Conservation (phyloP, 164 flowering plant genomes). For the Platanus orientalis region DNA sequence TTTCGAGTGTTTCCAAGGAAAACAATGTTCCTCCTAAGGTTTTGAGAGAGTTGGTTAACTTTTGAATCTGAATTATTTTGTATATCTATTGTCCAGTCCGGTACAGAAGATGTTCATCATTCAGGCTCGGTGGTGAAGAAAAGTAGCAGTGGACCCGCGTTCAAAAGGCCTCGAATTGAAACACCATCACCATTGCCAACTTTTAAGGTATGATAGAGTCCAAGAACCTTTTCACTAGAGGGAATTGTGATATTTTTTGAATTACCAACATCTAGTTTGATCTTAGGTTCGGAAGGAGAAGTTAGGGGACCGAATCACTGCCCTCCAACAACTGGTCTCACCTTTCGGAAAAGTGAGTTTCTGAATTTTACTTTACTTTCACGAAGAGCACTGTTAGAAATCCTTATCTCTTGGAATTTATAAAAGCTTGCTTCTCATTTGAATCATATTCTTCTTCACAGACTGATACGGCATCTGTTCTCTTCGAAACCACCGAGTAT, state of each 20-base stretch:
- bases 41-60: too few species aligned
- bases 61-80: conserved; percentile 1
- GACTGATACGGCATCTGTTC: conserved; percentile 69
- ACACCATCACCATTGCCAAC: conserved; percentile 69
- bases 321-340: conserved; percentile 96
- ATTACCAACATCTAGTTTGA: conserved; percentile 7
- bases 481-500: conserved; percentile 74
- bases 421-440: background rate
- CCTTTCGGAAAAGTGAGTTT: conserved; percentile 93
- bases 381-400: background rate
- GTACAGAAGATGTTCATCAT: conserved; percentile 39
- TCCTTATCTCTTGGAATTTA: background rate
- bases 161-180: conserved; percentile 66
- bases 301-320: conserved; percentile 98
- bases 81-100: conserved; percentile 8
- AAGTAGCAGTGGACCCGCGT: conserved; percentile 43
- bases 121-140: conserved; percentile 34
- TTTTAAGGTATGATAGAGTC: conserved; percentile 56
- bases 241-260: background rate
- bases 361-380: conserved; percentile 14
- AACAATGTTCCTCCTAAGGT: too few species aligned
- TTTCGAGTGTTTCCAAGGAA: too few species aligned
- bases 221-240: conserved; percentile 4
- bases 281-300: conserved; percentile 91
- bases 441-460: conserved; percentile 16